A percentile compares a stretch with the other conserved stretches of the same genome.
Evolutionary conservation across 164 flowering plant genomes (phyloP).

Genomic region (Akebia trifoliata): DNA sequence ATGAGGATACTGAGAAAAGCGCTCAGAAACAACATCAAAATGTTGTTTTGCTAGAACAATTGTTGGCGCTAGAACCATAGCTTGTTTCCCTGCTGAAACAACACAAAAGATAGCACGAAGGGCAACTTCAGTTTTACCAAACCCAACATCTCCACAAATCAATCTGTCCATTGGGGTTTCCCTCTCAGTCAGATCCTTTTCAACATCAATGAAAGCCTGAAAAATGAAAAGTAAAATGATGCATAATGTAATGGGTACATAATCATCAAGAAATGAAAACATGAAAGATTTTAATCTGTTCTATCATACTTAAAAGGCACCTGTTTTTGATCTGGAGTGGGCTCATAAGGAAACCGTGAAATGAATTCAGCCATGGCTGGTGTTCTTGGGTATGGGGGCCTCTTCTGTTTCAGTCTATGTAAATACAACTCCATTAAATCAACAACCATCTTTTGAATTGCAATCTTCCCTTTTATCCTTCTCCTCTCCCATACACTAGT

Average conservation of each 20-base stretch:
- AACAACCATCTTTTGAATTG: conserved; percentile 96
- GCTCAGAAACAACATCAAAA: conserved; percentile 73
- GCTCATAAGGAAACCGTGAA: conserved; percentile 73
- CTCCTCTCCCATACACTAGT: conserved; percentile 86
- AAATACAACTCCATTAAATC: conserved; percentile 93
- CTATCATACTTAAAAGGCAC: conserved; percentile 20
- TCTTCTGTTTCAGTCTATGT: conserved; percentile 77
- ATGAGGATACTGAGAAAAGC: conserved; percentile 63
- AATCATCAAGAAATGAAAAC: background rate
- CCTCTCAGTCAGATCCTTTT: conserved; percentile 84
- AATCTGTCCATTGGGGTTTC: conserved; percentile 98
- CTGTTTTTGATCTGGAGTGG: conserved; percentile 93
- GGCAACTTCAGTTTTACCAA: conserved; percentile 99
- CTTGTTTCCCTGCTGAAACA: conserved; percentile 88
- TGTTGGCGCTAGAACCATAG: conserved; percentile 98
- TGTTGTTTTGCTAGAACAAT: conserved; percentile 96
- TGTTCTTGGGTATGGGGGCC: conserved; percentile 76
- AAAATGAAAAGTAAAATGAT: conserved; percentile 5
- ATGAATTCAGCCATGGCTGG: conserved; percentile 54
- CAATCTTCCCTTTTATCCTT: conserved; percentile 85
- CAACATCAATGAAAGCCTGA: conserved; percentile 94
- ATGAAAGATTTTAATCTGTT: background rate
- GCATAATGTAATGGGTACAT: conserved; percentile 10
- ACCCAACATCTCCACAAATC: conserved; percentile 98
- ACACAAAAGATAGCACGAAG: conserved; percentile 89